Percentiles rank a stretch among this genome's conserved stretches.
phyloP scores from a whole-genome alignment of 257 asterid species.

The Solanum phureja region DNA sequence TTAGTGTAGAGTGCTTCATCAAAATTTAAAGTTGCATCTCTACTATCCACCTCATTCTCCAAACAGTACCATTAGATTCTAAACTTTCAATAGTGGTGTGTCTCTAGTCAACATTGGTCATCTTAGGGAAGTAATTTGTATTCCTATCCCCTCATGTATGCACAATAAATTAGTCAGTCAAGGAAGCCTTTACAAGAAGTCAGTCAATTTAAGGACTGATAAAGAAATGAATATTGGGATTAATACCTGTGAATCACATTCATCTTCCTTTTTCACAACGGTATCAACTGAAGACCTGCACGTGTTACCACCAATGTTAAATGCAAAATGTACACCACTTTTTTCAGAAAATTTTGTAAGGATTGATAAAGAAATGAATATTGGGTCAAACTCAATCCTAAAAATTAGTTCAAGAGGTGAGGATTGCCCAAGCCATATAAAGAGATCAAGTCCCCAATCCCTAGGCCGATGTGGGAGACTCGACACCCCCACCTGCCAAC shows the following conservation, averaged over 20 bases:
- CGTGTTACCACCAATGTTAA: neutral
- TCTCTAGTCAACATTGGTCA: neutral
- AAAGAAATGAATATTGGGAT: neutral
- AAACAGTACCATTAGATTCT: neutral
- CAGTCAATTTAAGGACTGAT: neutral
- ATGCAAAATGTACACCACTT: neutral
- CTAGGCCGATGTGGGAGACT: neutral
- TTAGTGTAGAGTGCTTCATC: neutral
- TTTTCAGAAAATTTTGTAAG: neutral
- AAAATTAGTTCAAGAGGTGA: neutral
- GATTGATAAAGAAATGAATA: neutral
- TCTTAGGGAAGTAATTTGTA: neutral
- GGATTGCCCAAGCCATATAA: neutral
- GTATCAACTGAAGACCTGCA: neutral
- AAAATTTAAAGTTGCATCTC: neutral
- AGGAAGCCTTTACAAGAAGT: neutral
- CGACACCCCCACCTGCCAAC: neutral
- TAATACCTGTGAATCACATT: conserved; percentile 24
- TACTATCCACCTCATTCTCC: neutral
- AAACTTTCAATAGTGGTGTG: neutral
- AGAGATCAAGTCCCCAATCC: neutral
- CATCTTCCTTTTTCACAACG: conserved; percentile 12
- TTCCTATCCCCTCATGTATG: neutral
- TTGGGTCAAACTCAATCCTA: neutral
- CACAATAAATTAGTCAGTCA: neutral